Conservation (phyloP, 2,329 filamentous ascomycete genomes). For the Penicillium paneum region DNA sequence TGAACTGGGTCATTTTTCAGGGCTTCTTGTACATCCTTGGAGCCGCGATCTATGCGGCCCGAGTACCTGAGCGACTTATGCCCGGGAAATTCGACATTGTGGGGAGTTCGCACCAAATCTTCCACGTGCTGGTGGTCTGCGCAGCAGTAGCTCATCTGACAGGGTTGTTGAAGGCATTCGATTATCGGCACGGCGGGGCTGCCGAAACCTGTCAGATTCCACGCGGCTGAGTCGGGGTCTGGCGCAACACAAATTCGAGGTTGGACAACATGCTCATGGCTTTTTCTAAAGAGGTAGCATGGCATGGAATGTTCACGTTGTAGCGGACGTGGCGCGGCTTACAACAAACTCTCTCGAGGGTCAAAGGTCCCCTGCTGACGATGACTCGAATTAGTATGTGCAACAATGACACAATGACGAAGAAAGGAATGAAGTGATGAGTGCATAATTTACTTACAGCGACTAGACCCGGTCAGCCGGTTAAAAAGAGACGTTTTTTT, state of each 20-base stretch:
- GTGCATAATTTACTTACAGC: not conserved
- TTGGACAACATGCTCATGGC: conserved; percentile 26
- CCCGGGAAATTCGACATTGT: conserved; percentile 85
- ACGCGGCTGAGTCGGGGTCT: conserved; percentile 19
- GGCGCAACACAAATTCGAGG: conserved; percentile 12
- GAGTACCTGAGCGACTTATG: conserved; percentile 75
- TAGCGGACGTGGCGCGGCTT: conserved; percentile 5
- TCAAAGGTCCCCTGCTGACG: conserved; percentile 21
- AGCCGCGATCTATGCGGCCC: conserved; percentile 77
- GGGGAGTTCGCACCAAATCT: conserved; percentile 94
- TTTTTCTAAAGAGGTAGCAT: conserved; percentile 16
- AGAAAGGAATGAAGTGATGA: conserved; percentile 17
- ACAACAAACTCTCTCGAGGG: not conserved
- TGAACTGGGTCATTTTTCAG: conserved; percentile 76
- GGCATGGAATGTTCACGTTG: conserved; percentile 15
- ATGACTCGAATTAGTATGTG: conserved; percentile 22
- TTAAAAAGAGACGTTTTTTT: conserved; percentile 10
- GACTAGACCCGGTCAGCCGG: conserved; percentile 25
- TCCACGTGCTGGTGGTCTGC: conserved; percentile 82
- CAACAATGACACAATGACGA: conserved; percentile 25
- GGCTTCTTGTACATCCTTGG: conserved; percentile 82
- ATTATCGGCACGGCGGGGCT: conserved; percentile 69
- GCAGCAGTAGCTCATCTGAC: conserved; percentile 79
- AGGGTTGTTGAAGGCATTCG: conserved; percentile 79
- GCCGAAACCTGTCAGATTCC: conserved; percentile 49